phyloP scores from a whole-genome alignment of 257 asterid species.

The Solanum chaucha region DNA sequence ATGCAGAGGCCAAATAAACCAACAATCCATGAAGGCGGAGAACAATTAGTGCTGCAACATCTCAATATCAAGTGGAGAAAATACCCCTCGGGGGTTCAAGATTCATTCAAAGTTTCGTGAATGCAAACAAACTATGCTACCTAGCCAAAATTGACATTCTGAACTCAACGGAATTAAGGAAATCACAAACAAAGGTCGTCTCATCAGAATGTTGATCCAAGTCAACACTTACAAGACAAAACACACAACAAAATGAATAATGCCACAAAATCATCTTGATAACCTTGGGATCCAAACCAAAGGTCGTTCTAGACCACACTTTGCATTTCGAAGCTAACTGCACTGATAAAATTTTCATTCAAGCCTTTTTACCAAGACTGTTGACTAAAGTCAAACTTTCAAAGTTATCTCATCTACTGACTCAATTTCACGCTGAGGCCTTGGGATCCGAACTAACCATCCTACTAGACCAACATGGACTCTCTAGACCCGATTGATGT shows the following conservation, averaged over 20 bases:
- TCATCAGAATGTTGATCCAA: neutral
- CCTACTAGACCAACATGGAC: neutral
- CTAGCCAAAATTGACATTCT: neutral
- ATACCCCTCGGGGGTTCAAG: neutral
- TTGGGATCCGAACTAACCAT: neutral
- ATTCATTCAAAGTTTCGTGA: too few species aligned
- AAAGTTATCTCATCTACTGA: too few species aligned
- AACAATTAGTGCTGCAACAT: neutral
- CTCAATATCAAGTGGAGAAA: neutral
- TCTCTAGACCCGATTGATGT: neutral
- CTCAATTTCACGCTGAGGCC: neutral
- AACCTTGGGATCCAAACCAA: neutral
- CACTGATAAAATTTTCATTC: neutral
- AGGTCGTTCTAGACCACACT: neutral
- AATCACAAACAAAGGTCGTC: neutral
- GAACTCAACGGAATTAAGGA: neutral
- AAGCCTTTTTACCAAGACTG: too few species aligned
- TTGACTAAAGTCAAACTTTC: neutral
- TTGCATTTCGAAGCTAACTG: too few species aligned
- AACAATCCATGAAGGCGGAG: neutral
- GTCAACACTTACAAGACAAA: neutral
- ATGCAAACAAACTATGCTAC: neutral
- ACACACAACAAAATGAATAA: neutral
- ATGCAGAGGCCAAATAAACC: neutral
- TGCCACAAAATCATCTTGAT: neutral